Base-by-base conservation (phyloP, 176 grass and related monocot genomes). In the Stipa capillata region DNA sequence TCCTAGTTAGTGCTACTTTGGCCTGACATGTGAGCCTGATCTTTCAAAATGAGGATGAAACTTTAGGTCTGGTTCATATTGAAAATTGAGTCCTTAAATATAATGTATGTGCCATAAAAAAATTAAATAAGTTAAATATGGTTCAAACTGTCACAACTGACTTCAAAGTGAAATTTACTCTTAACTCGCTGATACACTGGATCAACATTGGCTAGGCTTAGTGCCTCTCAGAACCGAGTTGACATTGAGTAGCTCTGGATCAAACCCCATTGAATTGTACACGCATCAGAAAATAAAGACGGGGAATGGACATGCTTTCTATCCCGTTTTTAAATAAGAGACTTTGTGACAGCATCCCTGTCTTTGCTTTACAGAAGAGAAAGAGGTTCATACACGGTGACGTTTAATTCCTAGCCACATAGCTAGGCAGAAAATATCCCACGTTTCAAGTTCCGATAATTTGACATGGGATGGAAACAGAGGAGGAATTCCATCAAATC, bases 391-490 rank as follows among this genome's bases (percentile, higher is more conserved):
- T 5, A 16, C 15, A 7, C n/a, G 2, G 11, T 47, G 66, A 69
- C 66, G 66, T 34, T 31, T 61, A n/a, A n/a, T n/a, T 51, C 43
- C 9, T 36, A 41, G 51, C 31, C 13, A 37, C 3, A 2, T 39
- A 13, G 50, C 5, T 61, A 73, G 10, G 35, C 20, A 50, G 17
- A 76, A 81, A n/a, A 33, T 35, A 65, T 21, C 65, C 16, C 47
- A 31, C 34, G 66, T 72, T 72, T 18, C 85, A 71, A 65, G 56
- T 78, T 43, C 56, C 65, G 29, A 64, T 48, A 40, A 65, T 14
- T 72, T 29, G 61, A 40, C 77, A 53, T 14, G 74, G 27, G 39
- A 45, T 1, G 4, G 7, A 54, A 61, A 18, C 41, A 49, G 24
- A 78, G n/a, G n/a, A 56, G 7, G 17, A 2, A 35, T 59, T 59